These are phyloP conservation scores for Chara braunii DNA, from an alignment of 139 green algal species.

Conservation along the genomic window DNA sequence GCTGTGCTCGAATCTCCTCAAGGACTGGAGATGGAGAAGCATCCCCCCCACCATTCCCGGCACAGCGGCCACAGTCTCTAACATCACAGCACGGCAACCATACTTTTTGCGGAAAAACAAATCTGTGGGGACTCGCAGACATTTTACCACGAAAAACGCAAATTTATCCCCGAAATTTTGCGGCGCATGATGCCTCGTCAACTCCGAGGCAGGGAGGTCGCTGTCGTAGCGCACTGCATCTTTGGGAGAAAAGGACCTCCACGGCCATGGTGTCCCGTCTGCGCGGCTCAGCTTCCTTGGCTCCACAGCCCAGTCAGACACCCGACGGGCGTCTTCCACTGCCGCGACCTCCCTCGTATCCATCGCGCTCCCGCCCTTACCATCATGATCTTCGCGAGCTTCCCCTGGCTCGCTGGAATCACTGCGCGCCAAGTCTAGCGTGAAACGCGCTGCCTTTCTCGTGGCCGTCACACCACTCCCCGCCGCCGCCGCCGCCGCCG, in stretches of 20 bases:
- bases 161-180: slow-evolving; percentile 20
- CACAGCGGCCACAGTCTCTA: slow-evolving; percentile 38
- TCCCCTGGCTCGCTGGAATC: too few relatives aligned
- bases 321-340: too few relatives aligned
- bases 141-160: slow-evolving; percentile 29
- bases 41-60: slow-evolving; percentile 64
- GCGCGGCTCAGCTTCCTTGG: slow-evolving; percentile 15
- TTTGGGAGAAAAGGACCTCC: slow-evolving; percentile 30
- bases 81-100: slow-evolving; percentile 39
- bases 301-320: slow-evolving; percentile 35
- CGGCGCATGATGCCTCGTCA: slow-evolving; percentile 22
- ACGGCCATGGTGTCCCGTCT: slow-evolving; percentile 29
- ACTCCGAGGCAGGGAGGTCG: too few relatives aligned
- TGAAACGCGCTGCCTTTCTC: too few relatives aligned
- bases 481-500: too few relatives aligned
- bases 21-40: slow-evolving; percentile 75
- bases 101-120: slow-evolving; percentile 40
- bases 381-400: too few relatives aligned
- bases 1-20: slow-evolving; percentile 73
- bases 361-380: too few relatives aligned
- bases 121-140: slow-evolving; percentile 33
- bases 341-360: too few relatives aligned
- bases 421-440: too few relatives aligned
- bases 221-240: too few relatives aligned
- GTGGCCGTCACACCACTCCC: too few relatives aligned